These are phyloP conservation scores for Arctostaphylos glauca DNA, from an alignment of 148 eudicot genomes.

Conservation along the genomic window DNA sequence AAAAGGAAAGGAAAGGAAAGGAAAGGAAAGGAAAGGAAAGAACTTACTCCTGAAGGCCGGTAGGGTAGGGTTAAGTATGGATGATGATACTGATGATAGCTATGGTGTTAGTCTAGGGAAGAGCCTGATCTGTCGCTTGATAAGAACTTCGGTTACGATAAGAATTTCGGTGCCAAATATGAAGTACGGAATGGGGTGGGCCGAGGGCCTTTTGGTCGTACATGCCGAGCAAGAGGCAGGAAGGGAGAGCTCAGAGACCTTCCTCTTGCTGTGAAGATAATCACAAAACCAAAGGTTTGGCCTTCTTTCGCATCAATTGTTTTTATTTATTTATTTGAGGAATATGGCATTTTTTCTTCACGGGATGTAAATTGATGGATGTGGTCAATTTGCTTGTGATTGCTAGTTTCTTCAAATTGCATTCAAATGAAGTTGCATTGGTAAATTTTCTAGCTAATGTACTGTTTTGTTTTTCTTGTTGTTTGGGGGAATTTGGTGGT, in stretches of 20 bases:
- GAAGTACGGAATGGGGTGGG: slow-evolving; percentile 63
- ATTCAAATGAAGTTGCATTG: too few relatives aligned
- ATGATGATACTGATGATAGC: too few relatives aligned
- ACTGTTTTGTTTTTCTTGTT: background rate
- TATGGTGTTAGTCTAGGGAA: too few relatives aligned
- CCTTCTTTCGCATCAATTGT: background rate
- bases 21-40: too few relatives aligned
- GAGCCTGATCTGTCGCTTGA: slow-evolving; percentile 34
- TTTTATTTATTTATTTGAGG: background rate
- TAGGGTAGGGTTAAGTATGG: too few relatives aligned
- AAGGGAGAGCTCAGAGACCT: slow-evolving; percentile 56
- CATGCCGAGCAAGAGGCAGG: slow-evolving; percentile 47
- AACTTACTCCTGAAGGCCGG: too few relatives aligned
- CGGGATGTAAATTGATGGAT: background rate
- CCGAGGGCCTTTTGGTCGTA: slow-evolving; percentile 69
- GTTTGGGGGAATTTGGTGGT: background rate
- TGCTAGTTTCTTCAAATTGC: background rate
- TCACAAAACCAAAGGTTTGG: slow-evolving; percentile 57
- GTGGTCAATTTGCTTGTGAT: background rate
- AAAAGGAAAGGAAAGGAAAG: too few relatives aligned
- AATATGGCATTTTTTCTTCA: background rate
- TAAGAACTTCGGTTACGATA: slow-evolving; percentile 57
- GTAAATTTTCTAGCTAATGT: background rate
- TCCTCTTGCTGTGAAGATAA: slow-evolving; percentile 60
- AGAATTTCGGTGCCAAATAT: slow-evolving; percentile 55